Evolutionary conservation across 352 stramenopile species (phyloP).

Genomic region (Elongisporangium prolatum): DNA sequence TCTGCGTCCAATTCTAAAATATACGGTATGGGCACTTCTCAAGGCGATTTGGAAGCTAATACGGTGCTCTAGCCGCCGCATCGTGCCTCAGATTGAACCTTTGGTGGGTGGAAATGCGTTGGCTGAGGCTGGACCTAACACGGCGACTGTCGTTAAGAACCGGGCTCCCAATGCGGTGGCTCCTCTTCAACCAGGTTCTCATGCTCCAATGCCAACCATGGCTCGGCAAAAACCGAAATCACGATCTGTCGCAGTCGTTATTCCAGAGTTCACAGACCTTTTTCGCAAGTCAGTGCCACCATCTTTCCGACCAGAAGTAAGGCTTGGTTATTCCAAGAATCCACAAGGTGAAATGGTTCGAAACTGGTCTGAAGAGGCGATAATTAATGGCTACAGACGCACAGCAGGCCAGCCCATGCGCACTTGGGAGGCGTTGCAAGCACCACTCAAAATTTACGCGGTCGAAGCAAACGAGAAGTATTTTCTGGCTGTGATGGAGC

Average conservation of each 20-base stretch:
- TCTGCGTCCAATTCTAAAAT: constrained; percentile 40
- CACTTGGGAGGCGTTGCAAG: constrained; percentile 72
- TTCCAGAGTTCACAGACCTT: constrained; percentile 68
- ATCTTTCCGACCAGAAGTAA: constrained; percentile 37
- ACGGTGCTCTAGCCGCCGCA: not conserved
- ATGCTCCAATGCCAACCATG: not conserved
- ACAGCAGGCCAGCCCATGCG: constrained; percentile 40
- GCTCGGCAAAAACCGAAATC: not conserved
- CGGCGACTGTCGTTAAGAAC: not conserved
- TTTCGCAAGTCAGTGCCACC: constrained; percentile 54
- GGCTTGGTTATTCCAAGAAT: constrained; percentile 60
- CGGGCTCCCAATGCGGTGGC: not conserved
- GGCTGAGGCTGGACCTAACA: not conserved
- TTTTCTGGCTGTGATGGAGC: constrained; percentile 36
- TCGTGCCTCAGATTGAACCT: not conserved
- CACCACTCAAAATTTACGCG: constrained; percentile 64
- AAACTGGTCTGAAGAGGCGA: constrained; percentile 53
- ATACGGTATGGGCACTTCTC: constrained; percentile 32
- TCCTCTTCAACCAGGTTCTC: not conserved
- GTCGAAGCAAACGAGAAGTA: constrained; percentile 73
- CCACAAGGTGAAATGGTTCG: constrained; percentile 46
- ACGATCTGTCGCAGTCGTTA: constrained; percentile 11
- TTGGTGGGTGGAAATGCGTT: constrained; percentile 1
- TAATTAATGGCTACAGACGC: constrained; percentile 36
- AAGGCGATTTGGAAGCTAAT: constrained; percentile 23